phyloP scores from a whole-genome alignment of 139 green algal species.

The Trebouxia sp. region DNA sequence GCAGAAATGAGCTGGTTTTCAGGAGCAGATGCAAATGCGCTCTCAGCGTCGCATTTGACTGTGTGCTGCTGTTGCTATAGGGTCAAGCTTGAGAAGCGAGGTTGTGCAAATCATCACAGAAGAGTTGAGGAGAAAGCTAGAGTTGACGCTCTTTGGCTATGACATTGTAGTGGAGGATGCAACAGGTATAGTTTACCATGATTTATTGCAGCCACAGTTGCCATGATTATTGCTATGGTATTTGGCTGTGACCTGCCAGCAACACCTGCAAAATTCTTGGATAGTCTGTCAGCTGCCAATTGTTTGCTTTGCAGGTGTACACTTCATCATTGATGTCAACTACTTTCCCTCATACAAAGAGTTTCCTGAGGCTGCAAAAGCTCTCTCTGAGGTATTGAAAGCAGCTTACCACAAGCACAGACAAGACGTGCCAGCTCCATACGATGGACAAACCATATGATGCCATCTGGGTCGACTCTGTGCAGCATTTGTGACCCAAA shows the following conservation, averaged over 20 bases:
- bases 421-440: too few species aligned
- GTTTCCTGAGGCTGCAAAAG: slow-evolving; percentile 39
- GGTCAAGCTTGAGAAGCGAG: slow-evolving; percentile 15
- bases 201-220: background rate
- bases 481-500: too few species aligned
- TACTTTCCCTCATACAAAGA: slow-evolving; percentile 74
- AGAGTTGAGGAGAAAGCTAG: slow-evolving; percentile 46
- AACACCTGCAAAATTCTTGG: background rate
- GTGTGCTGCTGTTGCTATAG: background rate
- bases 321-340: slow-evolving; percentile 71
- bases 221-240: background rate
- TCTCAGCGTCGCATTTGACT: background rate
- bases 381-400: slow-evolving; percentile 9
- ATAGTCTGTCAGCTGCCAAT: background rate
- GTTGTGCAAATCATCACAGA: slow-evolving; percentile 47
- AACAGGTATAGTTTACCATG: background rate
- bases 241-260: background rate
- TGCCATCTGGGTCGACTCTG: too few species aligned
- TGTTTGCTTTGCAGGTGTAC: slow-evolving; percentile 38
- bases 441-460: too few species aligned
- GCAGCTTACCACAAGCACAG: background rate
- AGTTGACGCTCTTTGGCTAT: slow-evolving; percentile 75
- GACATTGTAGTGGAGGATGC: slow-evolving; percentile 55
- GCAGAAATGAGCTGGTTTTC: too few species aligned
- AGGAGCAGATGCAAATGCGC: background rate